These are phyloP conservation scores for Penicillium nordicum DNA, from an alignment of 2,329 filamentous ascomycete species.

Conservation along the genomic window DNA sequence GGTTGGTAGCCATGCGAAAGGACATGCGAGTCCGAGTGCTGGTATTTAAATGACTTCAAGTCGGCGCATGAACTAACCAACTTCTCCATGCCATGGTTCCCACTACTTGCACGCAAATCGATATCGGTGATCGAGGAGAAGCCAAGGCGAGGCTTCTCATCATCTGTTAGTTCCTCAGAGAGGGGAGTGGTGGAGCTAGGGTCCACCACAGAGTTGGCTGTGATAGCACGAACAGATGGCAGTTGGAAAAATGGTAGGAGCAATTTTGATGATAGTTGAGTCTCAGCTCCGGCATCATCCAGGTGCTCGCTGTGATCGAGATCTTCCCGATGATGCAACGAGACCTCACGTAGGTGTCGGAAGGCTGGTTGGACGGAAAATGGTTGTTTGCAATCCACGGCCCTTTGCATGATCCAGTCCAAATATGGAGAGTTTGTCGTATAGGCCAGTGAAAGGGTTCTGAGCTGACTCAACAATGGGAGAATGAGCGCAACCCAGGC, in stretches of 20 bases:
- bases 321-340: slow-evolving; percentile 19
- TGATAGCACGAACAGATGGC: slow-evolving; percentile 22
- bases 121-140: slow-evolving; percentile 25
- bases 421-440: slow-evolving; percentile 20
- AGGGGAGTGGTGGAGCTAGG: slow-evolving; percentile 1
- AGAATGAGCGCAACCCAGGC: slow-evolving; percentile 29
- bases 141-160: background rate
- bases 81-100: slow-evolving; percentile 23
- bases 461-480: slow-evolving; percentile 24
- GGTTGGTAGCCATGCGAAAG: slow-evolving; percentile 27
- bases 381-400: slow-evolving; percentile 15
- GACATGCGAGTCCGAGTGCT: slow-evolving; percentile 30
- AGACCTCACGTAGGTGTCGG: slow-evolving; percentile 18
- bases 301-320: slow-evolving; percentile 12
- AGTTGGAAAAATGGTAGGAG: slow-evolving; percentile 27
- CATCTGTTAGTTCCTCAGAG: background rate
- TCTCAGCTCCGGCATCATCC: slow-evolving; percentile 8
- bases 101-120: slow-evolving; percentile 26
- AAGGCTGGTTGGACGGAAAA: slow-evolving; percentile 19
- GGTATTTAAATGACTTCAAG: slow-evolving; percentile 31
- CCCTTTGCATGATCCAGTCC: slow-evolving; percentile 23
- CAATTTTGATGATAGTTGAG: slow-evolving; percentile 10
- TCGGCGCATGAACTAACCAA: slow-evolving; percentile 23
- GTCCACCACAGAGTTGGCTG: slow-evolving; percentile 28
- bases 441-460: slow-evolving; percentile 21